phyloP scores from a whole-genome alignment of 2,329 filamentous ascomycete species.

The Berkeleyomyces basicola region DNA sequence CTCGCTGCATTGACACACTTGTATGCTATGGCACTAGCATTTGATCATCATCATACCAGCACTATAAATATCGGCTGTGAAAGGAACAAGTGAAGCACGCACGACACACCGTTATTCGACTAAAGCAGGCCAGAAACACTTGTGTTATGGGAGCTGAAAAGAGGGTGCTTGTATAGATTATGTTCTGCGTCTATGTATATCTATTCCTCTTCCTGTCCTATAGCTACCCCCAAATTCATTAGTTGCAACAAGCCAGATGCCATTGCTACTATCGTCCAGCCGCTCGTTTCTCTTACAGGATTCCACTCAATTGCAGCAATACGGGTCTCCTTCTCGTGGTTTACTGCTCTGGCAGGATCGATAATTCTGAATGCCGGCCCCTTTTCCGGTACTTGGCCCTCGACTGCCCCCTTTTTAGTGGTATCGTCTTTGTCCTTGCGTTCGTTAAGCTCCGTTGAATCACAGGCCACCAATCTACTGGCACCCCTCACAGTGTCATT shows the following conservation, averaged over 20 bases:
- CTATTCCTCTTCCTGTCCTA: slow-evolving; percentile 17
- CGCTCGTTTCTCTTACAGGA: slow-evolving; percentile 46
- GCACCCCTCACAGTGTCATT: slow-evolving; percentile 23
- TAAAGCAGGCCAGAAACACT: no score
- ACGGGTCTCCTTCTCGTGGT: slow-evolving; percentile 47
- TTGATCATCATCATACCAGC: slow-evolving; percentile 61
- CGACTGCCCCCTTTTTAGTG: slow-evolving; percentile 17
- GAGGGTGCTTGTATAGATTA: background rate
- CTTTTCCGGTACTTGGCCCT: slow-evolving; percentile 14
- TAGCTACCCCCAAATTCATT: slow-evolving; percentile 41
- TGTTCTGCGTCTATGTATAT: slow-evolving; percentile 1
- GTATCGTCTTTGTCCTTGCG: slow-evolving; percentile 20
- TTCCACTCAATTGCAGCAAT: slow-evolving; percentile 51
- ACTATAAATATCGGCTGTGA: slow-evolving; percentile 24
- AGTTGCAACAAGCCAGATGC: slow-evolving; percentile 50
- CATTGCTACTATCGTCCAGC: slow-evolving; percentile 50
- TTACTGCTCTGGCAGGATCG: slow-evolving; percentile 27
- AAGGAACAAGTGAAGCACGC: no score
- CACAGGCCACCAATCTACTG: slow-evolving; percentile 35
- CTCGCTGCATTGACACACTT: slow-evolving; percentile 69
- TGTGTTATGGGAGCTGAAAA: background rate
- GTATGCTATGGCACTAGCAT: slow-evolving; percentile 64
- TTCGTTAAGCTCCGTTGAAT: slow-evolving; percentile 30
- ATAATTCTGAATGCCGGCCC: slow-evolving; percentile 18
- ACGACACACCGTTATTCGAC: no score